These are phyloP conservation scores for Ophioceras dolichostomum DNA, from an alignment of 2,329 filamentous ascomycete species.

Conservation along the genomic window DNA sequence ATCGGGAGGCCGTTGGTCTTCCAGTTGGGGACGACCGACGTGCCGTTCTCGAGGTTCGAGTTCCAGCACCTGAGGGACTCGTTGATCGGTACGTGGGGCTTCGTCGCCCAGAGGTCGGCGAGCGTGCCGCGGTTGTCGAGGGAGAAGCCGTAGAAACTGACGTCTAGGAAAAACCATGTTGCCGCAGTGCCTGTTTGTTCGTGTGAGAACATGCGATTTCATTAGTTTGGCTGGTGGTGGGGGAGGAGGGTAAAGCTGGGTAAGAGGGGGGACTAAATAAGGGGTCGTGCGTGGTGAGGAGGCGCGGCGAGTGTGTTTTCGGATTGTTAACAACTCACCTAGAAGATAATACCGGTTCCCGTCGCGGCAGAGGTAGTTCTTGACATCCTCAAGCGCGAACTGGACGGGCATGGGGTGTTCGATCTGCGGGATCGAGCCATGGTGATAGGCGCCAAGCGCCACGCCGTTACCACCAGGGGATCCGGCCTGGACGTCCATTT, in stretches of 20 bases:
- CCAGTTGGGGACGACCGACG: conserved; percentile 31
- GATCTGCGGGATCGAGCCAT: conserved; percentile 8
- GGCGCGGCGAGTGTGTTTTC: too few relatives aligned
- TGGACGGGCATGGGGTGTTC: conserved; percentile 28
- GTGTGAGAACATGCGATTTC: conserved; percentile 13
- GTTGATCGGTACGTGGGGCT: conserved; percentile 18
- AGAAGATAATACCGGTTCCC: conserved; percentile 32
- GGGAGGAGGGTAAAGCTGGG: background rate
- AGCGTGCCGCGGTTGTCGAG: conserved; percentile 31
- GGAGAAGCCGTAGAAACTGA: conserved; percentile 45
- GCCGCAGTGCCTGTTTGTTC: conserved; percentile 23
- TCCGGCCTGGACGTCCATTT: conserved; percentile 16
- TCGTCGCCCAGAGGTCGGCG: conserved; percentile 29
- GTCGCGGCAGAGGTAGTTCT: conserved; percentile 35
- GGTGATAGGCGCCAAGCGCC: conserved; percentile 15
- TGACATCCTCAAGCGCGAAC: conserved; percentile 34
- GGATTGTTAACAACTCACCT: conserved; percentile 16
- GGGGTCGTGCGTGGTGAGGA: too few relatives aligned
- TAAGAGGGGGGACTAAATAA: background rate
- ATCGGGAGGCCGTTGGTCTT: conserved; percentile 22
- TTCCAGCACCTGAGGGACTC: conserved; percentile 32
- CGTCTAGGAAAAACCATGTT: conserved; percentile 41
- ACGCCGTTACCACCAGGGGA: background rate
- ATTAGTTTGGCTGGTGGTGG: conserved; percentile 5
- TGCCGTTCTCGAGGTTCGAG: conserved; percentile 27